Base-by-base conservation (phyloP, 495 filamentous ascomycete species). In the Penicillium steckii region DNA sequence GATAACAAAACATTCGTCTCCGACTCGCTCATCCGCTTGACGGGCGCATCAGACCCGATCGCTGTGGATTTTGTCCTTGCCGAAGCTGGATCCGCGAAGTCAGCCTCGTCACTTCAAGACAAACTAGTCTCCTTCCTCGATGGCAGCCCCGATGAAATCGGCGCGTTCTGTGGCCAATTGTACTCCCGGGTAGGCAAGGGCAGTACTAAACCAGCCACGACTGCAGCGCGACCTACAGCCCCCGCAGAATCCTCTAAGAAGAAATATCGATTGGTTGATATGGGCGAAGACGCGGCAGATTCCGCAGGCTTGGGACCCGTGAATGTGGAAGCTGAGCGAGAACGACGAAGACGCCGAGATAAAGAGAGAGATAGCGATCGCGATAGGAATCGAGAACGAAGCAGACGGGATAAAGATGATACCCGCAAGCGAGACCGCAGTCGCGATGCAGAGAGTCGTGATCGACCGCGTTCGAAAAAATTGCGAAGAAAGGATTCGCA, bases 211-310 rank as follows among this genome's bases (percentile, higher is more conserved):
- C 45, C n/a, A n/a, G n/a, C 59, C 25, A 56, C 27, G 18, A 43
- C 48, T 9, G 40, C 54, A 6, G 13, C 55, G 23, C 53, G 52
- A 25, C 44, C 41, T 21, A 21, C 56, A 27, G 24, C 50, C 22
- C 48, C 48, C 12, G 57, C 52, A 30, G 61, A 64, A 49, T 58
- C 62, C 1, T 48, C 64, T 41, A 78, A 71, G 61, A 94, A 91
- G 69, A 87, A 83, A 59, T 95, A 95, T 67, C 80, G 84, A 8
- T 78, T 95, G 19, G 74, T 95, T 32, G 86, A 90, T 9, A 95
- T 95, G 90, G 88, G 86, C 41, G 88, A 90, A 24, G 87, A 87
- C 5, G 75, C 81, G 21, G 57, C 50, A 30, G 70, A 67, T 8
- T 40, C 63, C 0, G 50, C 57, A 33, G 49, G 59, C 30, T 66